Evolutionary conservation across 768 basidiomycete genomes (phyloP).

Genomic region (Tulasnella sp.): DNA sequence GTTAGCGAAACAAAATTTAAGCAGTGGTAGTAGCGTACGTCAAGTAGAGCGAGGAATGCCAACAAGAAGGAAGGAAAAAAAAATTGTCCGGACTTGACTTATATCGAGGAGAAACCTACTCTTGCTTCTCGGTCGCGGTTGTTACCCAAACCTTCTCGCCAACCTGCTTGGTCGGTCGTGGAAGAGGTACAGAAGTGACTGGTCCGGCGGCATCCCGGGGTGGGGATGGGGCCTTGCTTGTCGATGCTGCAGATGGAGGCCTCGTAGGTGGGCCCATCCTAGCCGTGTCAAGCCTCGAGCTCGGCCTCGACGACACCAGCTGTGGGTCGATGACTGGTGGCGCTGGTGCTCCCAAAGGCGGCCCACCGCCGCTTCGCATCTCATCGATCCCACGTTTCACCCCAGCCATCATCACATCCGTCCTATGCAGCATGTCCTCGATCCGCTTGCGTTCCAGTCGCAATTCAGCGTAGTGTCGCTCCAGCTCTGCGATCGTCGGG

Average conservation of each 20-base stretch:
- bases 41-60: no score
- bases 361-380: conserved; percentile 35
- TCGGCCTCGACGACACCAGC: no score
- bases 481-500: conserved; percentile 51
- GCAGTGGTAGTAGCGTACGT: no score
- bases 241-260: background rate
- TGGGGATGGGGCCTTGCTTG: background rate
- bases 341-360: background rate
- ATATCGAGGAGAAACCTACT: no score
- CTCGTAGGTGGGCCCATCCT: conserved; percentile 11
- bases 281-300: background rate
- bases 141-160: conserved; percentile 9
- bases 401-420: conserved; percentile 60
- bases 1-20: no score
- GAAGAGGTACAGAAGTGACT: background rate
- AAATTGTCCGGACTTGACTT: no score
- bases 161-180: background rate
- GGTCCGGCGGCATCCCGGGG: background rate
- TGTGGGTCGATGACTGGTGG: background rate
- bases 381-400: conserved; percentile 70
- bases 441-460: conserved; percentile 49
- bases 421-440: conserved; percentile 66
- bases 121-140: background rate
- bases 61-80: no score
- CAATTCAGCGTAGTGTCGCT: conserved; percentile 59